phyloP scores from a whole-genome alignment of 768 basidiomycete genomes.

The Calocera cornea region DNA sequence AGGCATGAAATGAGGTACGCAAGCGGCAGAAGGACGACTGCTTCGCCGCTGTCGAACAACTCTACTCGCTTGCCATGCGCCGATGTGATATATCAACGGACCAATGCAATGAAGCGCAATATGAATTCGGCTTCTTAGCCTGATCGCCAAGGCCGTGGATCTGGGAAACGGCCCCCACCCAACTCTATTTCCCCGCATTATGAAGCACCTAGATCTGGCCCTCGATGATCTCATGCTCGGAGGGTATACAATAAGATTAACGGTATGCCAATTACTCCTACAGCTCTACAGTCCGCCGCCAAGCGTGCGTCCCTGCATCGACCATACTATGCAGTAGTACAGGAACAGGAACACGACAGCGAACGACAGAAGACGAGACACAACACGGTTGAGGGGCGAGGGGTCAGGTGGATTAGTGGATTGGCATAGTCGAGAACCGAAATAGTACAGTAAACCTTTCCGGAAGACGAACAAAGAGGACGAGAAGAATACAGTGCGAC shows the following conservation, averaged over 20 bases:
- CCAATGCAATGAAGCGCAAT: too few species aligned
- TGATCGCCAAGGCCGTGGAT: not conserved
- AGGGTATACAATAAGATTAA: constrained; percentile 3
- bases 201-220: not conserved
- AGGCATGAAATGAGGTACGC: not conserved
- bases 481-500: not conserved
- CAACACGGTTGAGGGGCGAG: not conserved
- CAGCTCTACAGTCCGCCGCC: not conserved
- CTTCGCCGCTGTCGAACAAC: not conserved
- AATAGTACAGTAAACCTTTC: constrained; percentile 1
- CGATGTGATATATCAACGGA: not conserved
- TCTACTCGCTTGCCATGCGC: too few species aligned
- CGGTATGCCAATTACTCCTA: constrained; percentile 5
- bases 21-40: not conserved
- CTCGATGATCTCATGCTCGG: not conserved
- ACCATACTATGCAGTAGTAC: not conserved
- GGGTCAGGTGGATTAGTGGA: constrained; percentile 3
- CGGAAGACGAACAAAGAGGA: not conserved
- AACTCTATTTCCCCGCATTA: not conserved
- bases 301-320: not conserved
- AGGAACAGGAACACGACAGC: not conserved
- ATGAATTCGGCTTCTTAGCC: not conserved
- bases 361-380: not conserved
- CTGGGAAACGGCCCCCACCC: not conserved
- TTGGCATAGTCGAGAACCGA: constrained; percentile 5